These are phyloP conservation scores for Lasiodiplodia theobromae DNA, from an alignment of 2,329 filamentous ascomycete genomes.

Conservation along the genomic window DNA sequence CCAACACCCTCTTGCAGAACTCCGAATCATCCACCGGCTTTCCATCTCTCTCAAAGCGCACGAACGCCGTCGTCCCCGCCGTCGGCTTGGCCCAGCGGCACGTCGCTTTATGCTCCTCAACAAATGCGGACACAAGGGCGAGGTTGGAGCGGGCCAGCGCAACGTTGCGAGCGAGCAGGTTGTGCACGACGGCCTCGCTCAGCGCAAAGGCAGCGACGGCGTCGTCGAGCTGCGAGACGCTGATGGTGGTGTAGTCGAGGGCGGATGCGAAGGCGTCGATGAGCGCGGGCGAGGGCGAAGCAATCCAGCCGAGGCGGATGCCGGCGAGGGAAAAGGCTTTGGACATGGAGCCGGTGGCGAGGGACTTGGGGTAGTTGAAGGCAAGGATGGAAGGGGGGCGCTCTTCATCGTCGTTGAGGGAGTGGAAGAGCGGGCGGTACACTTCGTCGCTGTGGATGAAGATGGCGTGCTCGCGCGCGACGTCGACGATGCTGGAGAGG, in stretches of 20 bases:
- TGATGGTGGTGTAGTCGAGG: constrained; percentile 85
- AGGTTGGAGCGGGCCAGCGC: too few relatives aligned
- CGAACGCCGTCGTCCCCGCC: constrained; percentile 69
- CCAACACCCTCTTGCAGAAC: constrained; percentile 73
- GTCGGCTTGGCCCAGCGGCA: constrained; percentile 72
- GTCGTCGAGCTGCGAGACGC: constrained; percentile 83
- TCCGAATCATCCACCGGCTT: constrained; percentile 71
- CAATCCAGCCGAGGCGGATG: constrained; percentile 83
- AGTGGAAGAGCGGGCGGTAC: constrained; percentile 83
- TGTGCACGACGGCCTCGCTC: constrained; percentile 66
- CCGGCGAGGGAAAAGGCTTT: constrained; percentile 86
- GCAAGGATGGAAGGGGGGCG: constrained; percentile 73
- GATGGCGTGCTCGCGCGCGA: constrained; percentile 69
- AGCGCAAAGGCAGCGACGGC: constrained; percentile 78
- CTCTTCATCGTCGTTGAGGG: constrained; percentile 56
- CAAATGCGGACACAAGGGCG: constrained; percentile 43
- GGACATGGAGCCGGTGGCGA: constrained; percentile 81
- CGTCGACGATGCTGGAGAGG: constrained; percentile 66
- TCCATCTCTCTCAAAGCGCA: constrained; percentile 69
- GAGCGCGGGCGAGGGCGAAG: constrained; percentile 67
- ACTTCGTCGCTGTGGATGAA: constrained; percentile 78
- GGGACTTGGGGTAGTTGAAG: constrained; percentile 72
- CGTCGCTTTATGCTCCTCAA: constrained; percentile 58
- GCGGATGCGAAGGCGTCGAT: constrained; percentile 69
- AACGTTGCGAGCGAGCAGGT: constrained; percentile 44